Percentiles rank a stretch among this genome's conserved stretches.
phyloP scores from a whole-genome alignment of 805 yeast species.

The Pichia exigua region DNA sequence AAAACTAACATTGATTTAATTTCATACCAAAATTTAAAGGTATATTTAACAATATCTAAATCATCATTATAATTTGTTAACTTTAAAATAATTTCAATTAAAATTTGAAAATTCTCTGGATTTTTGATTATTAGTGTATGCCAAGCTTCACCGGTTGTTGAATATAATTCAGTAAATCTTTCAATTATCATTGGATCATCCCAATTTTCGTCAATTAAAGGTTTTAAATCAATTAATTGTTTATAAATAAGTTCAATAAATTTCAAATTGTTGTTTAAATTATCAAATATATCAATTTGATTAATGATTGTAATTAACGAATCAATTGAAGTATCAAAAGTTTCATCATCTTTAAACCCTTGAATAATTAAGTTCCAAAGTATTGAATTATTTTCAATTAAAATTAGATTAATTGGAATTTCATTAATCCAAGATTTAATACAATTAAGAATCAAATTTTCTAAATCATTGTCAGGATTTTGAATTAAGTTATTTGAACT shows the following conservation, averaged over 20 bases:
- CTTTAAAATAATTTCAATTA: constrained; percentile 65
- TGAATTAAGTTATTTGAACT: constrained; percentile 27
- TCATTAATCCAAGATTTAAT: constrained; percentile 89
- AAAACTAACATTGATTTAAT: constrained; percentile 64
- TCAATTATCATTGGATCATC: constrained; percentile 63
- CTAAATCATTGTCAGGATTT: constrained; percentile 27
- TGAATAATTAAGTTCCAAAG: constrained; percentile 59
- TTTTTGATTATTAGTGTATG: constrained; percentile 71
- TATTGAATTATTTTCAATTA: constrained; percentile 43
- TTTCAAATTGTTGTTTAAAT: constrained; percentile 44
- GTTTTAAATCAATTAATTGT: constrained; percentile 56
- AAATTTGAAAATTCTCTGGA: constrained; percentile 60
- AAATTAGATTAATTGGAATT: constrained; percentile 63
- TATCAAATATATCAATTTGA: constrained; percentile 74
- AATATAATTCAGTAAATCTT: constrained; percentile 66
- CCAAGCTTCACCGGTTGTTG: constrained; percentile 96
- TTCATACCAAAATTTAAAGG: constrained; percentile 88
- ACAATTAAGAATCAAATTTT: constrained; percentile 56
- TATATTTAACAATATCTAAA: constrained; percentile 80
- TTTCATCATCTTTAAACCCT: background rate
- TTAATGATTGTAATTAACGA: constrained; percentile 61
- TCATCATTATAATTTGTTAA: constrained; percentile 72
- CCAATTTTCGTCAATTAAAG: constrained; percentile 37
- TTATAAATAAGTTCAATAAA: constrained; percentile 32
- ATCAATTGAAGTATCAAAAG: background rate